Percentiles rank a stretch among this genome's conserved stretches.
phyloP scores from a whole-genome alignment of 176 grass and related monocot species.

The Avena sativa region DNA sequence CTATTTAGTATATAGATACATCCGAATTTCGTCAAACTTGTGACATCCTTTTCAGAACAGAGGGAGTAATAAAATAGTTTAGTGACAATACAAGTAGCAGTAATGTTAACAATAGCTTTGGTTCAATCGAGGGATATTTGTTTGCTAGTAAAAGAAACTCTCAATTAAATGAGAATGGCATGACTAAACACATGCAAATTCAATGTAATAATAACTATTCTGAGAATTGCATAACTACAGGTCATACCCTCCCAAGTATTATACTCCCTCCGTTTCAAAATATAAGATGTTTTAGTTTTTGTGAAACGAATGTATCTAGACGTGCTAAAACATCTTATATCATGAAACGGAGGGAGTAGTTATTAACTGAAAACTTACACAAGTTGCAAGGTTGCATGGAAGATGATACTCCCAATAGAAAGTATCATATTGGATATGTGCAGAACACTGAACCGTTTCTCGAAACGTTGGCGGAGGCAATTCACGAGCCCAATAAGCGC shows the following conservation, averaged over 20 bases:
- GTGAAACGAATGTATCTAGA: too few relatives aligned
- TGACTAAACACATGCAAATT: not conserved
- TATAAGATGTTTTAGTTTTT: too few relatives aligned
- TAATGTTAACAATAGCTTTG: not conserved
- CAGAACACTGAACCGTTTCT: slow-evolving; percentile 85
- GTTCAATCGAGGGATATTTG: not conserved
- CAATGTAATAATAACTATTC: not conserved
- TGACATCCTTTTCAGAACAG: too few relatives aligned
- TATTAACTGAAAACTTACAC: slow-evolving; percentile 58
- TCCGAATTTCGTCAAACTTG: too few relatives aligned
- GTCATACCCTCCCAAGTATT: not conserved
- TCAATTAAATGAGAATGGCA: not conserved
- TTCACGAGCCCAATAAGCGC: slow-evolving; percentile 74
- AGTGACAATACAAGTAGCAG: too few relatives aligned
- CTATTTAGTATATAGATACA: too few relatives aligned
- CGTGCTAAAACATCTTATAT: too few relatives aligned
- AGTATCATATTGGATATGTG: slow-evolving; percentile 90
- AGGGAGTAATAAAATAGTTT: not conserved
- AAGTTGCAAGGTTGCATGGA: slow-evolving; percentile 84
- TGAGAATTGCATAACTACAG: not conserved
- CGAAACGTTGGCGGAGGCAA: slow-evolving; percentile 72
- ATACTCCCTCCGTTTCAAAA: too few relatives aligned
- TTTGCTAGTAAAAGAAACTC: not conserved
- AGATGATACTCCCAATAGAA: slow-evolving; percentile 81
- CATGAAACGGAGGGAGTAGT: too few relatives aligned